Evolutionary conservation across 1,284 basidiomycete genomes (phyloP).

Genomic region (Baeospora myosura): DNA sequence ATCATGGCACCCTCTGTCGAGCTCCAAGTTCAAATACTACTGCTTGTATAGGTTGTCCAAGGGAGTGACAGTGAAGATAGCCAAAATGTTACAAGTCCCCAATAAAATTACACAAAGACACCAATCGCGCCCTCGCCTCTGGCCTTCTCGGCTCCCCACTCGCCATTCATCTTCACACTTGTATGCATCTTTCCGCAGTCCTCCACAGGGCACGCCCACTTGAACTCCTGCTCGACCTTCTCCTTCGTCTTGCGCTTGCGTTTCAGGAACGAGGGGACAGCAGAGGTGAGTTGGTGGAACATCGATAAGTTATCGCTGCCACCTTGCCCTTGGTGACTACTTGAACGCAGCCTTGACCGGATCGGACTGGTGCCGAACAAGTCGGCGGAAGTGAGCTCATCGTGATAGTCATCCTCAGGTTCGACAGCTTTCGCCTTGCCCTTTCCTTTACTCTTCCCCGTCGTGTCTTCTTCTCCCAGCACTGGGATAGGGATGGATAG

Average conservation of each 20-base stretch:
- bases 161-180: constrained; percentile 46
- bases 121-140: constrained; percentile 37
- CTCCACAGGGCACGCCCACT: constrained; percentile 59
- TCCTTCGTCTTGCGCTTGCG: constrained; percentile 29
- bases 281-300: constrained; percentile 9
- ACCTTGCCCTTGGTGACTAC: neutral
- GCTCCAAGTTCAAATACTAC: too few species aligned
- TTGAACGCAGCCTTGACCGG: constrained; percentile 44
- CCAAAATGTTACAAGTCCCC: neutral
- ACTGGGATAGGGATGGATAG: constrained; percentile 40
- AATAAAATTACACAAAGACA: constrained; percentile 33
- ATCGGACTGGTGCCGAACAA: constrained; percentile 26
- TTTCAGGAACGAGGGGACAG: constrained; percentile 3
- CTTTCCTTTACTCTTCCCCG: constrained; percentile 28
- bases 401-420: constrained; percentile 11
- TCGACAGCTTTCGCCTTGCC: constrained; percentile 25
- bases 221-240: constrained; percentile 38
- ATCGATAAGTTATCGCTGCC: neutral
- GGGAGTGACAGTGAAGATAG: neutral
- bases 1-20: neutral
- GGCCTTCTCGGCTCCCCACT: constrained; percentile 42
- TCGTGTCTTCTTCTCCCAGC: constrained; percentile 10
- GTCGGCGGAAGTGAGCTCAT: constrained; percentile 10
- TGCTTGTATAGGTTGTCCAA: too few species aligned
- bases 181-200: constrained; percentile 46